Percentiles rank a stretch among this genome's conserved stretches.
Conservation (phyloP, 1,139 yeast species). For the Kodamaea derodonti region DNA sequence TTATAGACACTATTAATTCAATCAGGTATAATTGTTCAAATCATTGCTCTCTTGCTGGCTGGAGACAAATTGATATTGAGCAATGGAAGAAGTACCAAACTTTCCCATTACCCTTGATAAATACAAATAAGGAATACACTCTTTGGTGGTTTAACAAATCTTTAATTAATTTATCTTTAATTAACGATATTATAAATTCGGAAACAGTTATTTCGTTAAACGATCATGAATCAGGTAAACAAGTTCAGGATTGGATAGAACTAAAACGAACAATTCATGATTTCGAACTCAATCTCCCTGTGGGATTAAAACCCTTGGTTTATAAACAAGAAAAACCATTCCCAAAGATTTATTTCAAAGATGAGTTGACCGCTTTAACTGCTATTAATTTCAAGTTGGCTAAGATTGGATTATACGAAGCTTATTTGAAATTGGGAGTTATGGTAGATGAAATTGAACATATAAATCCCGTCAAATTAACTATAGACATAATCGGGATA, state of each 20-base stretch:
- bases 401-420: conserved; percentile 29
- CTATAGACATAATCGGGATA: conserved; percentile 39
- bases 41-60: conserved; percentile 4
- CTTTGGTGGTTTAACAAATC: conserved; percentile 40
- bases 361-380: conserved; percentile 33
- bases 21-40: conserved; percentile 29
- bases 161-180: conserved; percentile 23
- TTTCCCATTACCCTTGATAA: conserved; percentile 2
- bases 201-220: conserved; percentile 22
- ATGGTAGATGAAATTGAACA: background rate
- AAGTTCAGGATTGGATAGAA: conserved; percentile 26
- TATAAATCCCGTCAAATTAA: conserved; percentile 17
- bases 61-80: conserved; percentile 22
- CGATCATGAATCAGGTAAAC: conserved; percentile 21
- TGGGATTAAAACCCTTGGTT: conserved; percentile 28
- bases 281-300: conserved; percentile 28
- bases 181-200: conserved; percentile 28
- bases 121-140: conserved; percentile 10
- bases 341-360: conserved; percentile 32
- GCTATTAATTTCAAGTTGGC: conserved; percentile 31
- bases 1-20: conserved; percentile 34
- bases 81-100: conserved; percentile 18
- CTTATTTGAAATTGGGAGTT: conserved; percentile 14
- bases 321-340: conserved; percentile 22
- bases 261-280: conserved; percentile 25